phyloP scores from a whole-genome alignment of 2,329 filamentous ascomycete genomes.

The Xylaria arbuscula region DNA sequence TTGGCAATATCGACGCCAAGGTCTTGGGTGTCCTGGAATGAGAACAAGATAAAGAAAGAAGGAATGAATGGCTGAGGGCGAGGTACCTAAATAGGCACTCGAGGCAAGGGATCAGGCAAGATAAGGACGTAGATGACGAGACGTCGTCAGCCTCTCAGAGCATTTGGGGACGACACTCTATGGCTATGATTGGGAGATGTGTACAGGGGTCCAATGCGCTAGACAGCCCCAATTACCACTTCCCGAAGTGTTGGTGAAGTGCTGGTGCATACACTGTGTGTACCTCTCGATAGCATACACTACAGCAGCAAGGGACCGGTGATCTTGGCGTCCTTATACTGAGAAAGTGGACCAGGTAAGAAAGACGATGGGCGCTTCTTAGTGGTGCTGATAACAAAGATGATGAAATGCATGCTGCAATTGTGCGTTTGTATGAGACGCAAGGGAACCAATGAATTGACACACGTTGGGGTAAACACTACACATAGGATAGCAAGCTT shows the following conservation, averaged over 20 bases:
- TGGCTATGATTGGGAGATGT: conserved; percentile 19
- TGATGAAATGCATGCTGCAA: conserved; percentile 7
- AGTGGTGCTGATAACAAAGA: conserved; percentile 3
- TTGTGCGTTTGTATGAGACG: conserved; percentile 3
- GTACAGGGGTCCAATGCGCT: conserved; percentile 10
- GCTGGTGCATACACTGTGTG: conserved; percentile 20
- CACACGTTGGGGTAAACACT: background rate
- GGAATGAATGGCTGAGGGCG: background rate
- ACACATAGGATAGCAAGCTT: background rate
- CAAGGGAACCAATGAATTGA: background rate
- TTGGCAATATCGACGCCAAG: conserved; percentile 52
- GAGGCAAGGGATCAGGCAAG: conserved; percentile 21
- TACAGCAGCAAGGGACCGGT: background rate
- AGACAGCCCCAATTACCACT: conserved; percentile 24
- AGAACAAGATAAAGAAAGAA: conserved; percentile 39
- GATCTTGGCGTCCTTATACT: background rate
- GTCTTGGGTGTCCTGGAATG: conserved; percentile 44
- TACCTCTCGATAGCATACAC: background rate
- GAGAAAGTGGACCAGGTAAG: background rate
- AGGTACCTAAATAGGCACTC: conserved; percentile 35
- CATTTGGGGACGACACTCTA: conserved; percentile 23
- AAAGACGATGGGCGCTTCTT: background rate
- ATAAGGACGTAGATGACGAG: conserved; percentile 32
- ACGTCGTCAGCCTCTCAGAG: conserved; percentile 27
- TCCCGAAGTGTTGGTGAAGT: conserved; percentile 19